Percentiles rank a stretch among this genome's conserved stretches.
Evolutionary conservation across 2,329 filamentous ascomycete genomes (phyloP).

Genomic region (Ceratocystis alfenasii): DNA sequence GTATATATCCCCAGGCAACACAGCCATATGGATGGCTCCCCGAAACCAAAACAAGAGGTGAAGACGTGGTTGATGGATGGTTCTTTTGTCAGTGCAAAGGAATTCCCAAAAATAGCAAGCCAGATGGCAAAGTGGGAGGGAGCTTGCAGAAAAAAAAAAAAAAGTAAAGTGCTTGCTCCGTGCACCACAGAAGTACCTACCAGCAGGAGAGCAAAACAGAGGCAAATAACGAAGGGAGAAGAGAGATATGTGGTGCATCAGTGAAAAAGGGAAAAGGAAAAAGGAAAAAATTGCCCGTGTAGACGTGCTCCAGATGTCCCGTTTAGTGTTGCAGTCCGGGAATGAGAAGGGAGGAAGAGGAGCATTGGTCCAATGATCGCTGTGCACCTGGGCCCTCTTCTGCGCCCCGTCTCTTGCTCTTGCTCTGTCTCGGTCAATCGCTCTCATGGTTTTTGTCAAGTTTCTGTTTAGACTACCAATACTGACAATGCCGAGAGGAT

Average conservation of each 20-base stretch:
- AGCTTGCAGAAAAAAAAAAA: neutral
- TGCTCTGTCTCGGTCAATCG: neutral
- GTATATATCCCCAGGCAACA: too few species aligned
- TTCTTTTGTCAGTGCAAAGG: constrained; percentile 4
- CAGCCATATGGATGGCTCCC: neutral
- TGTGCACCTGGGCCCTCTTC: constrained; percentile 4
- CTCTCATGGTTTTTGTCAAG: too few species aligned
- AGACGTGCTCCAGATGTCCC: neutral
- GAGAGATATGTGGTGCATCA: neutral
- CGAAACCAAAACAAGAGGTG: neutral
- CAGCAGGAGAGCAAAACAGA: constrained; percentile 1
- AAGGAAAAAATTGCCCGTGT: neutral
- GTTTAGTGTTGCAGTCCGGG: neutral
- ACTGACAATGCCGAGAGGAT: neutral
- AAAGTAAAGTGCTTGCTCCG: neutral
- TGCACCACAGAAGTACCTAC: constrained; percentile 11
- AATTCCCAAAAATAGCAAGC: constrained; percentile 8
- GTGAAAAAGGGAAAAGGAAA: neutral
- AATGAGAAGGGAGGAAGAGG: neutral
- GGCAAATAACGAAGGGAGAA: neutral
- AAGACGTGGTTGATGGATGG: neutral
- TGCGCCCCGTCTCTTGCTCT: constrained; percentile 2
- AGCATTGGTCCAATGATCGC: constrained; percentile 10
- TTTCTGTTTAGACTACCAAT: too few species aligned
- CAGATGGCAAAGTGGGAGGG: neutral